Conservation (phyloP, 2,329 filamentous ascomycete genomes). For the Exophiala sp. region DNA sequence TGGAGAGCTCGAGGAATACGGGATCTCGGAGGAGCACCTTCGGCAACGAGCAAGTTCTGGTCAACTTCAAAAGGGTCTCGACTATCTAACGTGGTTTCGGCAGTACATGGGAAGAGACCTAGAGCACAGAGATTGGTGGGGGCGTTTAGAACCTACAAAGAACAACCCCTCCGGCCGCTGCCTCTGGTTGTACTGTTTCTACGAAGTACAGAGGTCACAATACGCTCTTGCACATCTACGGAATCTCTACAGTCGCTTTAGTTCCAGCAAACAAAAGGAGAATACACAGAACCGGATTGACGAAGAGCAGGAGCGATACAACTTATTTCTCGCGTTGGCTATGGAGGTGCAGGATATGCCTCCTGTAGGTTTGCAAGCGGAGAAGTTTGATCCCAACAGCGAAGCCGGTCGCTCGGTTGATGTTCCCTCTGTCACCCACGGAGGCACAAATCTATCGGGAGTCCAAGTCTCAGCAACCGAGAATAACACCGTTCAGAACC, state of each 20-base stretch:
- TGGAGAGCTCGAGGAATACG: conserved; percentile 23
- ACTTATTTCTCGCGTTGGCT: conserved; percentile 24
- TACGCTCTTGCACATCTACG: conserved; percentile 10
- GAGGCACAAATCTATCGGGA: too few species aligned
- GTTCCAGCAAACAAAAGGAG: conserved; percentile 12
- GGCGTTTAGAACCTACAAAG: not conserved
- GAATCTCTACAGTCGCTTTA: conserved; percentile 11
- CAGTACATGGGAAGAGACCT: conserved; percentile 9
- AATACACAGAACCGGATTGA: conserved; percentile 25
- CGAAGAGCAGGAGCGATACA: conserved; percentile 13
- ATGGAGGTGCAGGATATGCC: conserved; percentile 20
- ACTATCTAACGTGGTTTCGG: conserved; percentile 9
- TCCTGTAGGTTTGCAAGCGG: too few species aligned
- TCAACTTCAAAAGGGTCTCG: conserved; percentile 11
- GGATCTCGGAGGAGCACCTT: conserved; percentile 17
- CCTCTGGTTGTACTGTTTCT: conserved; percentile 23
- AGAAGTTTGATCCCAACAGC: not conserved
- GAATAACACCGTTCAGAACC: too few species aligned
- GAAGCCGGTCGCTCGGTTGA: not conserved
- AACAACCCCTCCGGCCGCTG: conserved; percentile 21
- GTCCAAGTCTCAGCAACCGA: too few species aligned
- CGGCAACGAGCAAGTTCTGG: conserved; percentile 10
- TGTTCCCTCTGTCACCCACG: not conserved
- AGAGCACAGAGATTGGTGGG: conserved; percentile 16
- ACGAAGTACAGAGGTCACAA: conserved; percentile 17